Evolutionary conservation across 305 asterid species (phyloP), one percentile per base, ranked within the genome.

Genomic region (Solanum hybrid): DNA sequence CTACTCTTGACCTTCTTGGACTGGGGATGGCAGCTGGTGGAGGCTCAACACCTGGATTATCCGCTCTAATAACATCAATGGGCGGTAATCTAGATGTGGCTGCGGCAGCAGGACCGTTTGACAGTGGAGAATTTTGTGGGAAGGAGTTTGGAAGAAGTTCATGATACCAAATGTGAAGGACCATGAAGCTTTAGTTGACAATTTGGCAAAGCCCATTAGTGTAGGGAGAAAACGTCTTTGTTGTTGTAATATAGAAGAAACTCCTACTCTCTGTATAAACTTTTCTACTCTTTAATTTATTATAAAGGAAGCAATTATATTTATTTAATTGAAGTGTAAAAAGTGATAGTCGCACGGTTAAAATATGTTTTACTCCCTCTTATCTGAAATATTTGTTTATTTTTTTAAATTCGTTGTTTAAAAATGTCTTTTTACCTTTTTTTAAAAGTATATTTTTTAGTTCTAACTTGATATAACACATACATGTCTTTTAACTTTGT

Each of bases 1-100:
- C 97, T 2, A 97, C 98, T 1, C 98, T 97, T 8, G 98, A 97
- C 92, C 96, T 97, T 86, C 98, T 97, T 76, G 99, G 99, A 69
- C 82, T 97, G 51, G 99, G 98, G 36, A 93, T 97, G 98, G 98
- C 98, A n/a, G 98, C 98, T 26, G 94, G 93, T 81, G 97, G 97
- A 6, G 95, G 96, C 80, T 92, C 97, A 10, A 89, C 94, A 6
- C 88, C 95, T 26, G 95, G 97, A 51, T 92, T 95, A 57, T 94
- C 99, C 1, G 96, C 96, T 75, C 91, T 97, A 69, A 95, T 96
- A 96, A 92, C 94, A 3, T 93, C 99, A 26, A 92, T 95, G 40
- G 93, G 94, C 7, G 95, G 94, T 24, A 96, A 95, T 89, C 92
- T 95, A 1, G 96, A 95, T 80, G 91, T 92, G 39, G 91, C 91